Evolutionary conservation across 345 rosid genomes (phyloP).

Genomic region (Euphorbia lathyris): DNA sequence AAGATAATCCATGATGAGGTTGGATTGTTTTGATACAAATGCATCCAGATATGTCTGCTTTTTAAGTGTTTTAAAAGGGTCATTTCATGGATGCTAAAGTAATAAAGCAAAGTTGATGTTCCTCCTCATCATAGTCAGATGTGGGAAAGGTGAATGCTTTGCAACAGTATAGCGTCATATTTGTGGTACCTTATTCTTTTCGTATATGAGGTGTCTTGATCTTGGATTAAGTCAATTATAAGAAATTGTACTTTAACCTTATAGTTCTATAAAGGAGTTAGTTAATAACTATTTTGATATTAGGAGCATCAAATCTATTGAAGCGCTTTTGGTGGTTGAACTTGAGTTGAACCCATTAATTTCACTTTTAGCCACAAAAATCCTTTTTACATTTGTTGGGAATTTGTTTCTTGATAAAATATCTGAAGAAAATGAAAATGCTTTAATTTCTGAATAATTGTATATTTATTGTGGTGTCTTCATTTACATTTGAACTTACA

Average conservation of each 20-base stretch:
- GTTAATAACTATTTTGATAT: neutral
- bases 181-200: neutral
- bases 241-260: neutral
- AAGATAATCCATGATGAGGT: neutral
- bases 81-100: slow-evolving; percentile 37
- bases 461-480: neutral
- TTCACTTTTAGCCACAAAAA: neutral
- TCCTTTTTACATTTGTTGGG: neutral
- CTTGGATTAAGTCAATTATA: neutral
- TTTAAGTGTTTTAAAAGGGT: slow-evolving; percentile 23
- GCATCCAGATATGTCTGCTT: slow-evolving; percentile 34
- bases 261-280: neutral
- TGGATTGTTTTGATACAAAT: neutral
- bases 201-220: neutral
- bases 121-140: slow-evolving; percentile 29
- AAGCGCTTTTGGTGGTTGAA: neutral
- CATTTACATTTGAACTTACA: neutral
- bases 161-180: slow-evolving; percentile 7
- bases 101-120: slow-evolving; percentile 30
- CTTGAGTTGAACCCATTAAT: neutral
- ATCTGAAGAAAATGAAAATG: neutral
- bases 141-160: slow-evolving; percentile 29
- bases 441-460: neutral
- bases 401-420: neutral
- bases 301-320: neutral